Evolutionary conservation across 1,284 basidiomycete genomes (phyloP), one percentile per base, ranked within the genome.

Genomic region (Puccinia triticina): DNA sequence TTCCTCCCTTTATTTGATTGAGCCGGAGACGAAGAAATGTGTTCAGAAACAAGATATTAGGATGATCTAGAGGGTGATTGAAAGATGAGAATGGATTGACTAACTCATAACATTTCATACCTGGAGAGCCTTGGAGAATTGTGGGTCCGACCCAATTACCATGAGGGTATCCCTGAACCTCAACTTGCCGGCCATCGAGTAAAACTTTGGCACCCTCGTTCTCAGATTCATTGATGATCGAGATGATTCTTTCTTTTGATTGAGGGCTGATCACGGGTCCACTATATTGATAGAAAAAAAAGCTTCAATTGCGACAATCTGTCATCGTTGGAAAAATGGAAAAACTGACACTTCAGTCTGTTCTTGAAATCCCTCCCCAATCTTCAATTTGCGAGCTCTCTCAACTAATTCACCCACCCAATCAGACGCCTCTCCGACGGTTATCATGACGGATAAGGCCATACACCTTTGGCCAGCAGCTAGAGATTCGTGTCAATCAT

Each of bases 111-210:
- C 93, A 94, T 83, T 89, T 90, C 95, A 98, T 97, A 23, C 90
- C 90, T 10, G 93, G 93, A 26, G 89, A 90, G 8, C 91, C 94
- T 87, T 96, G 92, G 83, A 98, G 90, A 77, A 99, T 90, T 4
- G 95, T 96, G 0, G 96, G 95, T 3, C 95, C 96, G 84, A 99
- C 92, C 87, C 96, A 99, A 89, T 98, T 98, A 48, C 96, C 96
- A 79, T 94, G 88, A 8, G 93, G 92, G 87, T 96, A 98, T 0
- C 90, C 92, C 5, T 91, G 88, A 2, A 95, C 92, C 61, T 88
- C 86, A 83, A 91, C 86, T 59, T 90, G 89, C 43, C 95, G 90
- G 23, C 96, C 96, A 87, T 99, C 96, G 37, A 98, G 91, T 80
- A 92, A 89, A 84, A 98, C 93, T 85, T 91, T 91, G 46, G 95